Base-by-base conservation (phyloP, 2,329 filamentous ascomycete genomes). In the Fusarium coffeatum region DNA sequence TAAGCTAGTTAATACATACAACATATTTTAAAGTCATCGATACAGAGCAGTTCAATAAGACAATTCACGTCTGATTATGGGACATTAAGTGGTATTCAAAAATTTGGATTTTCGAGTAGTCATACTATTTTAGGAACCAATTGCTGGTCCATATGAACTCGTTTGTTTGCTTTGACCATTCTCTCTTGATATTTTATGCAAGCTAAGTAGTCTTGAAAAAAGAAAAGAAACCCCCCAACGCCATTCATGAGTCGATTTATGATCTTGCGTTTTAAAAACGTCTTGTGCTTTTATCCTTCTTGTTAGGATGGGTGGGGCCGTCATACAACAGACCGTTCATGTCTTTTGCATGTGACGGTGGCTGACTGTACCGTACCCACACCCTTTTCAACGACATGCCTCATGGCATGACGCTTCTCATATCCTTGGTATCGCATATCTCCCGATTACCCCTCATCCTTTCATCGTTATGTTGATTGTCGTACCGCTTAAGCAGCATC, bases 401-500 rank as follows among this genome's bases (percentile, higher is more conserved):
- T 55, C 28, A 42, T 60, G 48, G 55, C 58, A 72, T 55, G 57
- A 49, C 41, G 22, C 42, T 61, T 41, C 42, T 61, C 27, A 40
- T 58, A 32, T 63, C 43, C 43, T 53, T 55, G 30, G 43, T 59
- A 37, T 63, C 54, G 67, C 70, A 62, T 60, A 63, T 68, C 51
- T 50, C 30, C 60, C 64, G 23, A 63, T 73, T 72, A 72, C 68
- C 62, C 48, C 12, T 68, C 47, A 46, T 72, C 59, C 59, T 65
- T 47, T 64, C 51, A 13, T 73, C 68, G 53, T 70, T 62, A 64
- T 51, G 43, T 42, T 42, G 20, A 37, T 53, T 13, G 15, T 50
- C 10, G 7, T 32, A 37, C 45, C 32, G 51, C 64, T 82, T 78
- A 95, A 76, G 94, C 94, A 69, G 94, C 93, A 81, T 93, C 93